Conservation (phyloP, 257 asterid genomes). For the Sherardia arvensis region DNA sequence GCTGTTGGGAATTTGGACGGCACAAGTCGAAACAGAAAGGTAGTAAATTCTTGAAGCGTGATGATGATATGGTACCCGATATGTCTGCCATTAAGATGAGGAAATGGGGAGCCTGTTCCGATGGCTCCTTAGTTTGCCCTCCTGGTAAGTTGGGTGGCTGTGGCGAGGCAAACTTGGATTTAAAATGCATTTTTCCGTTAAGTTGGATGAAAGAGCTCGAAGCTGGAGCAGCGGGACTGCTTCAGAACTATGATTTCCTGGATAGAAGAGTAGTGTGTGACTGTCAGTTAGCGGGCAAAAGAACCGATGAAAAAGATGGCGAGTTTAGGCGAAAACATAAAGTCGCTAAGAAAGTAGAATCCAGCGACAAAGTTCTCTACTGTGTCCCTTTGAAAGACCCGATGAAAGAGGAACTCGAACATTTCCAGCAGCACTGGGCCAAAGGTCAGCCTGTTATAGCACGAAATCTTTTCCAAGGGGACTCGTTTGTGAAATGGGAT, state of each 20-base stretch:
- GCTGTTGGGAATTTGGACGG: constrained; percentile 60
- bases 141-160: constrained; percentile 72
- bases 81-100: constrained; percentile 23
- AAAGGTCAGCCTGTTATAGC: constrained; percentile 89
- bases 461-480: constrained; percentile 47
- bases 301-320: constrained; percentile 18
- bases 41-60: constrained; percentile 24
- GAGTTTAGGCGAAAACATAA: constrained; percentile 25
- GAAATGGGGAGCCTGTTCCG: constrained; percentile 40
- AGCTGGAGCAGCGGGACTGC: constrained; percentile 53
- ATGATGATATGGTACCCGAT: constrained; percentile 20
- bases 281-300: constrained; percentile 37
- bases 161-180: constrained; percentile 50
- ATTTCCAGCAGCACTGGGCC: constrained; percentile 89
- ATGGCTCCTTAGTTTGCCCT: constrained; percentile 69
- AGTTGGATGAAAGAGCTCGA: constrained; percentile 71
- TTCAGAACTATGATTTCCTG: constrained; percentile 39
- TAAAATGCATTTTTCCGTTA: constrained; percentile 60
- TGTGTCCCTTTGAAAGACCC: constrained; percentile 58
- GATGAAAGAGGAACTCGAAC: constrained; percentile 52
- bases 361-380: constrained; percentile 49
- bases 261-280: constrained; percentile 34
- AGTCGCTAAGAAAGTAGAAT: constrained; percentile 36
- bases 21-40: constrained; percentile 24
- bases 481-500: constrained; percentile 65